phyloP scores from a whole-genome alignment of 805 yeast species.

The Starmerella vitae region DNA sequence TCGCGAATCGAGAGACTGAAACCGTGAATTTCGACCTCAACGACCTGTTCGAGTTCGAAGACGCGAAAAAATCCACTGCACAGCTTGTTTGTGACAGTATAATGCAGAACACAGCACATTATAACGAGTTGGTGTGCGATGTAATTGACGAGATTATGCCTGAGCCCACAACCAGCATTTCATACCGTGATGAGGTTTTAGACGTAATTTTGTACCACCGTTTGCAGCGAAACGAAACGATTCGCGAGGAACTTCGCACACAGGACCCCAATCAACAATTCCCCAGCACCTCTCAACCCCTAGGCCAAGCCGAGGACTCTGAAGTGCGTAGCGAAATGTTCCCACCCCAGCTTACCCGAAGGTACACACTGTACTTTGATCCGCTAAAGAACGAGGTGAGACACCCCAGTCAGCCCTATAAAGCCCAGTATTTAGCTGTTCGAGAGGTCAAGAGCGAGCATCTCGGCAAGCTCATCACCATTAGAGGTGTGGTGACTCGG shows the following conservation, averaged over 20 bases:
- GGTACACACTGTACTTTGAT: constrained; percentile 75
- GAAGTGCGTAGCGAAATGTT: constrained; percentile 38
- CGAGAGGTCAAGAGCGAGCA: constrained; percentile 75
- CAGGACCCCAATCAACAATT: constrained; percentile 29
- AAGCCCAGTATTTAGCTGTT: constrained; percentile 65
- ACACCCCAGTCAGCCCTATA: constrained; percentile 13
- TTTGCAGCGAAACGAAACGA: constrained; percentile 62
- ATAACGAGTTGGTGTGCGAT: constrained; percentile 58
- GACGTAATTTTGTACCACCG: constrained; percentile 90
- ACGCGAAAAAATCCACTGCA: constrained; percentile 28
- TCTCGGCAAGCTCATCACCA: constrained; percentile 77
- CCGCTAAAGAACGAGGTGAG: constrained; percentile 42
- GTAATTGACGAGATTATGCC: constrained; percentile 78
- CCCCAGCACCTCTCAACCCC: constrained; percentile 13
- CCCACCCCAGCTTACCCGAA: constrained; percentile 74
- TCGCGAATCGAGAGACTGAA: constrained; percentile 70
- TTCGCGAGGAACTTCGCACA: constrained; percentile 45
- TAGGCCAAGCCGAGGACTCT: constrained; percentile 8
- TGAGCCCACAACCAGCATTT: constrained; percentile 63
- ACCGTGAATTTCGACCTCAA: constrained; percentile 67
- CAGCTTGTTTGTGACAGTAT: constrained; percentile 43
- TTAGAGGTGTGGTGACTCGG: constrained; percentile 87
- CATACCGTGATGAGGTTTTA: constrained; percentile 75
- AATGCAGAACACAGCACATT: constrained; percentile 61
- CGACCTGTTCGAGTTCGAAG: constrained; percentile 63